Evolutionary conservation across 306 rosid genomes (phyloP).

Genomic region (Cicer yamashitae): DNA sequence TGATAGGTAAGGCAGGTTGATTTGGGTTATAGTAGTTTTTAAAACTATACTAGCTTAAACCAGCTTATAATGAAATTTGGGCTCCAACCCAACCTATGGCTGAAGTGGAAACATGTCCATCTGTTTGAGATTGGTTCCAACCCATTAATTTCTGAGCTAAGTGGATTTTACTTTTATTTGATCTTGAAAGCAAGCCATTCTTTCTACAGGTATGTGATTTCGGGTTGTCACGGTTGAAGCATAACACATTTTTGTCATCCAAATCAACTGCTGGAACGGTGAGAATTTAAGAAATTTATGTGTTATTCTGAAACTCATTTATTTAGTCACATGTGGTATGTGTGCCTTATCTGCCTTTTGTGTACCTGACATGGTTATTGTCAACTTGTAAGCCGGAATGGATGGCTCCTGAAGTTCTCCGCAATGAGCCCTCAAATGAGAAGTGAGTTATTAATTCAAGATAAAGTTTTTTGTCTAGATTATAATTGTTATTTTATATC

Average conservation of each 20-base stretch:
- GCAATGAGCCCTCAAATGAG: constrained; percentile 98
- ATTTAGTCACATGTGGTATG: constrained; percentile 32
- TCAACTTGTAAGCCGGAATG: constrained; percentile 87
- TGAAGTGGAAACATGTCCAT: neutral
- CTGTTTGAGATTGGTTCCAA: constrained; percentile 13
- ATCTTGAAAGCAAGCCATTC: constrained; percentile 13
- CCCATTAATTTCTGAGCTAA: neutral
- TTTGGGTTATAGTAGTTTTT: constrained; percentile 8
- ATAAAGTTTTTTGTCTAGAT: constrained; percentile 13
- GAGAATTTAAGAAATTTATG: constrained; percentile 52
- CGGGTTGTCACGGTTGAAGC: constrained; percentile 99
- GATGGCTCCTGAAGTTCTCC: constrained; percentile 99
- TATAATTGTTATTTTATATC: constrained; percentile 23
- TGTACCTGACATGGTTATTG: constrained; percentile 44
- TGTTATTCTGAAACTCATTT: constrained; percentile 17
- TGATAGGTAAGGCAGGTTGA: neutral
- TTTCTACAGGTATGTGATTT: constrained; percentile 84
- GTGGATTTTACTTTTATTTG: constrained; percentile 28
- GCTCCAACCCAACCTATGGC: constrained; percentile 15
- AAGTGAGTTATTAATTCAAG: constrained; percentile 63
- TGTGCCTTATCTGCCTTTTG: constrained; percentile 39
- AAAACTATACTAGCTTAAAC: neutral
- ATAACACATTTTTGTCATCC: constrained; percentile 95
- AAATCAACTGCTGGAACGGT: constrained; percentile 99
- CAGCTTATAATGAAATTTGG: constrained; percentile 18